Evolutionary conservation across 768 basidiomycete genomes (phyloP).

Genomic region (Rubroboletus satanas): DNA sequence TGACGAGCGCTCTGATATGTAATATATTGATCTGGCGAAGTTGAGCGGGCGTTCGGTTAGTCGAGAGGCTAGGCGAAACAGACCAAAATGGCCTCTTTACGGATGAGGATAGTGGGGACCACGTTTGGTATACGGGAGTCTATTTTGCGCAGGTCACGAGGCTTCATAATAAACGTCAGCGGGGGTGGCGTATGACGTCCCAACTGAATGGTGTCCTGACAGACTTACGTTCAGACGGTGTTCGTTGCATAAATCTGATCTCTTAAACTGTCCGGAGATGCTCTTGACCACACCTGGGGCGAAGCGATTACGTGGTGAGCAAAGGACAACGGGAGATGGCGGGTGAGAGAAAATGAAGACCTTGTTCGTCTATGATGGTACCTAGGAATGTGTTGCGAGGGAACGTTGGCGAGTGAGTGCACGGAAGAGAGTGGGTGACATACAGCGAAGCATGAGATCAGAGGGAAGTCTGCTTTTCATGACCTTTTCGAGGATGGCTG

Average conservation of each 20-base stretch:
- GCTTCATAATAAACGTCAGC: conserved; percentile 44
- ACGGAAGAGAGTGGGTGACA: conserved; percentile 33
- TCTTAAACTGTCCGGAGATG: conserved; percentile 86
- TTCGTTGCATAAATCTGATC: conserved; percentile 81
- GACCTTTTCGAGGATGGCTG: conserved; percentile 76
- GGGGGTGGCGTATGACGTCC: conserved; percentile 17
- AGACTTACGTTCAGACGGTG: conserved; percentile 83
- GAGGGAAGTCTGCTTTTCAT: conserved; percentile 85
- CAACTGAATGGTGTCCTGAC: conserved; percentile 11
- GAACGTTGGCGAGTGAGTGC: conserved; percentile 6
- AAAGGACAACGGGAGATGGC: conserved; percentile 1
- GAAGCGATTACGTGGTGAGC: conserved; percentile 28
- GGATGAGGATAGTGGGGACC: conserved; percentile 87
- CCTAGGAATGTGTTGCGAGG: conserved; percentile 44
- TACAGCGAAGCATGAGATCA: conserved; percentile 89
- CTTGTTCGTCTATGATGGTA: conserved; percentile 82
- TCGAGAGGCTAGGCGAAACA: conserved; percentile 24
- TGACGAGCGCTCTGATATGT: conserved; percentile 92
- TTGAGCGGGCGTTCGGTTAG: conserved; percentile 11
- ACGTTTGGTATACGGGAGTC: conserved; percentile 93
- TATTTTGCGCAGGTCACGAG: conserved; percentile 94
- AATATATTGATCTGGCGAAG: conserved; percentile 76
- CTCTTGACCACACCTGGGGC: conserved; percentile 75
- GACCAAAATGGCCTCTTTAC: conserved; percentile 85
- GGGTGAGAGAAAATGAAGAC: conserved; percentile 38